Evolutionary conservation across 129 eudicot genomes (phyloP).

Genomic region (Saposhnikovia divaricata): DNA sequence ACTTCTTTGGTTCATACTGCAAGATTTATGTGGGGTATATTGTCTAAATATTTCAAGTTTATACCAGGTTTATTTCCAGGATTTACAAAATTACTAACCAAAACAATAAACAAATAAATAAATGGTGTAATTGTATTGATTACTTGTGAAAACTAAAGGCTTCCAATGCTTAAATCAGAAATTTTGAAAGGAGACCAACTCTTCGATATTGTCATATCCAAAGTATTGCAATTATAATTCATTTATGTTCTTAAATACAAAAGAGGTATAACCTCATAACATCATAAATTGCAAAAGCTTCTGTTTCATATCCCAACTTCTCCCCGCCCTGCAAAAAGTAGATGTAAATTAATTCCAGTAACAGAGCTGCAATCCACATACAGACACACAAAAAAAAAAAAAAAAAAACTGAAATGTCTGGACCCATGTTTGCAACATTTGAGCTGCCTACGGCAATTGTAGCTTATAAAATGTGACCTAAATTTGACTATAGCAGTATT

Average conservation of each 20-base stretch:
- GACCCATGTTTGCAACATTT: not conserved
- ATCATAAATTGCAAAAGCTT: slow-evolving; percentile 85
- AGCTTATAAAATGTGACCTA: not conserved
- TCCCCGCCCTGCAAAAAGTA: slow-evolving; percentile 51
- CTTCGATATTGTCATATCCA: not conserved
- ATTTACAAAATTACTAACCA: not conserved
- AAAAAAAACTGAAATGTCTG: not conserved
- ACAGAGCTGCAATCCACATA: not conserved
- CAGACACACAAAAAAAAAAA: not conserved
- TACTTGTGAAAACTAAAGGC: not conserved
- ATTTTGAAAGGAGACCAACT: not conserved
- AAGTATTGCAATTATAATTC: not conserved
- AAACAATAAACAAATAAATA: not conserved
- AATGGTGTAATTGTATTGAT: not conserved
- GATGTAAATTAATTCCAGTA: not conserved
- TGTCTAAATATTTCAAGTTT: not conserved
- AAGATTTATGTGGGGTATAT: not conserved
- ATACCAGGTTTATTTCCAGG: not conserved
- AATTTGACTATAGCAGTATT: not conserved
- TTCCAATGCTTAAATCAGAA: not conserved
- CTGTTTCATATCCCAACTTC: slow-evolving; percentile 79
- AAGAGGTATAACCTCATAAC: slow-evolving; percentile 52
- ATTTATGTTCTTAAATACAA: not conserved
- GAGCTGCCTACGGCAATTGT: not conserved
- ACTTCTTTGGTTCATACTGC: not conserved